Evolutionary conservation across 352 stramenopile genomes (phyloP).

Genomic region (Phytophthora constricta): DNA sequence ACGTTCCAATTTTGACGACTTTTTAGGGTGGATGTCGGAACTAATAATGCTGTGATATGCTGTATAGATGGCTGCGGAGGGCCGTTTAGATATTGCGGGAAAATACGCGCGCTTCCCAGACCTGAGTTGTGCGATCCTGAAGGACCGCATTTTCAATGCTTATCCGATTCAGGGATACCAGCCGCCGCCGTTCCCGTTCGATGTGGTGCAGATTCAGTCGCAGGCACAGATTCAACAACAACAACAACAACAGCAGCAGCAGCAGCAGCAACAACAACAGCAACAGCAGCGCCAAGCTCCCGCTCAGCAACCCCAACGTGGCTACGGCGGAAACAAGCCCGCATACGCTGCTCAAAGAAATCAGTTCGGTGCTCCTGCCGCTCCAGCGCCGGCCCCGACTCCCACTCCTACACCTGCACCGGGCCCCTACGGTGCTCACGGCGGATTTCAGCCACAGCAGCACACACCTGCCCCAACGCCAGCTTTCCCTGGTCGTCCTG

Average conservation of each 20-base stretch:
- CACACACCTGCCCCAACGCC: slow-evolving; percentile 43
- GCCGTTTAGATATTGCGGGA: slow-evolving; percentile 90
- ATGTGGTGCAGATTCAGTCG: slow-evolving; percentile 67
- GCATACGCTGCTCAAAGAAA: slow-evolving; percentile 38
- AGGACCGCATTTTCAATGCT: slow-evolving; percentile 89
- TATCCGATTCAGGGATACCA: slow-evolving; percentile 79
- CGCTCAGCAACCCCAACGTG: slow-evolving; percentile 41
- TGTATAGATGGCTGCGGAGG: slow-evolving; percentile 91
- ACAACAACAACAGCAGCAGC: slow-evolving; percentile 56
- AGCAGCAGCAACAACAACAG: slow-evolving; percentile 45
- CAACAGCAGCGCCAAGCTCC: slow-evolving; percentile 38
- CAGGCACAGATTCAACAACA: slow-evolving; percentile 67
- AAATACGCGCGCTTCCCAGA: slow-evolving; percentile 92
- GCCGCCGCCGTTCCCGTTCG: slow-evolving; percentile 86
- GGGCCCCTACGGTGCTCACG: slow-evolving; percentile 43
- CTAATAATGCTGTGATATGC: slow-evolving; percentile 10
- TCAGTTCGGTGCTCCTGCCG: slow-evolving; percentile 52
- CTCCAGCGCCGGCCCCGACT: slow-evolving; percentile 28
- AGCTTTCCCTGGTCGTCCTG: slow-evolving; percentile 46
- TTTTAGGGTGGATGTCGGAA: slow-evolving; percentile 1
- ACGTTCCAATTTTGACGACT: slow-evolving; percentile 7
- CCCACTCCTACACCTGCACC: slow-evolving; percentile 39
- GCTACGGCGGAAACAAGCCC: slow-evolving; percentile 46
- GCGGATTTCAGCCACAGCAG: slow-evolving; percentile 52
- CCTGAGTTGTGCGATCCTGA: slow-evolving; percentile 81